Evolutionary conservation across 176 grass and related monocot genomes (phyloP).

Genomic region (Elymus sibiricus): DNA sequence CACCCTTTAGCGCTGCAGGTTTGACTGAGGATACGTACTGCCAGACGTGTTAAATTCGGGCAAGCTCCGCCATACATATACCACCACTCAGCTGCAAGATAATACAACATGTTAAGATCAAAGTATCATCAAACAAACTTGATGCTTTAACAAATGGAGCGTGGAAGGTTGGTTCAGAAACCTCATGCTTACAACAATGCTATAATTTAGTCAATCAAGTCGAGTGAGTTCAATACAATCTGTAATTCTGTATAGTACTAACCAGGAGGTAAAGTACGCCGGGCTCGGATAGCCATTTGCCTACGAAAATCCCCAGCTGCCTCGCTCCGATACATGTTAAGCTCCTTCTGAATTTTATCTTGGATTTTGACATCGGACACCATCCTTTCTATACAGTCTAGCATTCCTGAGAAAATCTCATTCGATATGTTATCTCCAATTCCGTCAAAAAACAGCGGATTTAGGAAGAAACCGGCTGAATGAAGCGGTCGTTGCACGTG

Average conservation of each 20-base stretch:
- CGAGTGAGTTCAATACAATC: not conserved
- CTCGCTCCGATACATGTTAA: slow-evolving; percentile 74
- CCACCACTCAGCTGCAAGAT: slow-evolving; percentile 86
- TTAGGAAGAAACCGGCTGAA: slow-evolving; percentile 76
- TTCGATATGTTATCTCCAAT: slow-evolving; percentile 70
- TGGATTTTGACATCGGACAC: slow-evolving; percentile 82
- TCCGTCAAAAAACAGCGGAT: slow-evolving; percentile 83
- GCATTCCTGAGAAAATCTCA: slow-evolving; percentile 74
- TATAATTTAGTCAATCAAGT: not conserved
- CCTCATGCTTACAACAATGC: not conserved
- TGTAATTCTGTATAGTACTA: slow-evolving; percentile 20
- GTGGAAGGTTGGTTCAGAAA: not conserved
- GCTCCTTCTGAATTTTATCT: slow-evolving; percentile 91
- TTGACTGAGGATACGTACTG: slow-evolving; percentile 85
- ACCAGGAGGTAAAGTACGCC: slow-evolving; percentile 87
- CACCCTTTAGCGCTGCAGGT: slow-evolving; percentile 80
- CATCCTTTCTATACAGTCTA: slow-evolving; percentile 86
- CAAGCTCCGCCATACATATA: slow-evolving; percentile 82
- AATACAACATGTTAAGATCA: slow-evolving; percentile 22
- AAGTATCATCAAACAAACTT: slow-evolving; percentile 5
- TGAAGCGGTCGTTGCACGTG: slow-evolving; percentile 61
- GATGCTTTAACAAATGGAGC: slow-evolving; percentile 13
- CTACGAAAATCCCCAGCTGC: slow-evolving; percentile 77
- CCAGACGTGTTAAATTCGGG: slow-evolving; percentile 71
- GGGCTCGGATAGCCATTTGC: slow-evolving; percentile 83